Base-by-base conservation (phyloP, 768 basidiomycete genomes). In the Auricularia sp. region DNA sequence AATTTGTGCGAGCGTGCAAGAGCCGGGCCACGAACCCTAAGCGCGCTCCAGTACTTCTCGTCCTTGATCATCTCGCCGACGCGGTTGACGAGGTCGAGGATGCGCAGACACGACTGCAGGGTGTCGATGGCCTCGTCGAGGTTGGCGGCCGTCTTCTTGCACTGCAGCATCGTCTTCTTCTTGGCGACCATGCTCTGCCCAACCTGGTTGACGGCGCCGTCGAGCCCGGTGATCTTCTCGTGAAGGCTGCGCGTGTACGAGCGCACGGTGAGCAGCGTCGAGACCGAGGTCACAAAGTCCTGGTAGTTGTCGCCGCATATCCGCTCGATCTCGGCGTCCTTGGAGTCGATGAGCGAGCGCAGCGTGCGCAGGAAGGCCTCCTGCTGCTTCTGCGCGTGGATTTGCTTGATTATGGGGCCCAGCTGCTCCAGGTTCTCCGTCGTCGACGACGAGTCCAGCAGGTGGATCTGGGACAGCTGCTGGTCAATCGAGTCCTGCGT, bases 271-370 rank as follows among this genome's bases (percentile, higher is more conserved):
- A 98, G 89, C 67, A 99, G 81, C 2, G 94, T 98, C n/a, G 94
- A 93, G 16, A 98, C 94, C 21, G 95, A 97, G 35, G 89, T 88
- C 39, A 98, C 94, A 70, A 99, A 99, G 76, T 98, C 96, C 76
- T 95, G 93, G 71, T 98, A 98, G 75, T 98, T 98, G 69, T 94
- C 90, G 65, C 87, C 85, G 77, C 97, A 98, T 74, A 98, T 94
- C 66, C 84, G 86, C 77, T 98, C 93, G 74, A 99, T 99, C 75
- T 98, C 96, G 67, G 84, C 82, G 74, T 99, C 97, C 78, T 98
- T 97, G 68, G 94, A 86, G 71, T 93, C 87, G 66, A 98, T 89
- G 71, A 98, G 89, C n/a, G 79, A 81, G 71, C 91, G 88, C 54
- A 98, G 79, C 54, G 88, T 90, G 63, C 89, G 85, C 64, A 98